Evolutionary conservation across 805 yeast genomes (phyloP).

Genomic region (Debaryomyces hansenii): DNA sequence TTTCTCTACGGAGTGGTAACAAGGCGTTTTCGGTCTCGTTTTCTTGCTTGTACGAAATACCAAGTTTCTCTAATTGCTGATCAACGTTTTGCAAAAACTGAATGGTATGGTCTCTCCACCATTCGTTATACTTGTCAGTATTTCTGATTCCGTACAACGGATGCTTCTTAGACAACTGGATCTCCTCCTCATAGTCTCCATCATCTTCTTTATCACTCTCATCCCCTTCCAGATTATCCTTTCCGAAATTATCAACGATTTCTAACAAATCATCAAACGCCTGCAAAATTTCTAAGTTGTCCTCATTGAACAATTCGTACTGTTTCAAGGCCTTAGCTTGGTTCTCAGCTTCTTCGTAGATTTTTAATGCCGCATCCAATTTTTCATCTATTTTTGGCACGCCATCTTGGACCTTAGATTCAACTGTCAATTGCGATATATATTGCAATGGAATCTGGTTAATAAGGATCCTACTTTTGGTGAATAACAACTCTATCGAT

Average conservation of each 20-base stretch:
- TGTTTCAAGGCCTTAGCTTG: slow-evolving; percentile 20
- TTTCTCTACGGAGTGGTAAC: slow-evolving; percentile 29
- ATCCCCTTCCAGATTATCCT: slow-evolving; percentile 43
- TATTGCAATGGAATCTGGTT: slow-evolving; percentile 60
- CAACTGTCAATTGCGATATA: slow-evolving; percentile 49
- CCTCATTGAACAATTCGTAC: slow-evolving; percentile 35
- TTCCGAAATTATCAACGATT: slow-evolving; percentile 65
- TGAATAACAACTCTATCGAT: slow-evolving; percentile 47
- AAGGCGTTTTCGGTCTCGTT: slow-evolving; percentile 9
- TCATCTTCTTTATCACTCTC: slow-evolving; percentile 52
- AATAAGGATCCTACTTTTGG: slow-evolving; percentile 55
- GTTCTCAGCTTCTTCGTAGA: slow-evolving; percentile 46
- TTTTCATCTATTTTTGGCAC: slow-evolving; percentile 35
- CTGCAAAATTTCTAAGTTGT: slow-evolving; percentile 53
- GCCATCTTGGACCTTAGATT: slow-evolving; percentile 32
- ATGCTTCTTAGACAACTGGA: slow-evolving; percentile 47
- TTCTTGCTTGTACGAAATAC: slow-evolving; percentile 6
- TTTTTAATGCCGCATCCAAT: slow-evolving; percentile 47
- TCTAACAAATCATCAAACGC: slow-evolving; percentile 69
- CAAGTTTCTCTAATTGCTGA: slow-evolving; percentile 11
- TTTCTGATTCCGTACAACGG: slow-evolving; percentile 50
- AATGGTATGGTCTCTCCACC: slow-evolving; percentile 54
- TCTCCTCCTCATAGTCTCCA: slow-evolving; percentile 28
- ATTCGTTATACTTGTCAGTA: slow-evolving; percentile 47
- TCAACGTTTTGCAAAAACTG: slow-evolving; percentile 32